Conservation (phyloP, 2,329 filamentous ascomycete species). For the Hymenoscyphus albidus region DNA sequence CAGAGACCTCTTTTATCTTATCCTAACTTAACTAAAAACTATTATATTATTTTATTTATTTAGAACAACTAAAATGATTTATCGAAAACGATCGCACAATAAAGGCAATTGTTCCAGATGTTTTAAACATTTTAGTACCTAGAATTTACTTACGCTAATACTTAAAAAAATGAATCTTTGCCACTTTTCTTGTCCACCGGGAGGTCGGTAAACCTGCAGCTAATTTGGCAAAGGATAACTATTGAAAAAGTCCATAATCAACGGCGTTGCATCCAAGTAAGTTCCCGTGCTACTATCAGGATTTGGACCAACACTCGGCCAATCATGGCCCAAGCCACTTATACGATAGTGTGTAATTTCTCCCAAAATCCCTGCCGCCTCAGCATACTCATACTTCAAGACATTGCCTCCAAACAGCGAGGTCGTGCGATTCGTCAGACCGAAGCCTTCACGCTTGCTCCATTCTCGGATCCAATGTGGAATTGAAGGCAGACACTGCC, state of each 20-base stretch:
- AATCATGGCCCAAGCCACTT: slow-evolving; percentile 9
- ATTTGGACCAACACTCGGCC: slow-evolving; percentile 11
- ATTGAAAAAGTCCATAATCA: slow-evolving; percentile 31
- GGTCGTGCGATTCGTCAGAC: slow-evolving; percentile 13
- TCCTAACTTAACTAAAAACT: no score
- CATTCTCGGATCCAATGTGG: slow-evolving; percentile 11
- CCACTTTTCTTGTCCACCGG: no score
- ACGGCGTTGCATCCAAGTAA: slow-evolving; percentile 12
- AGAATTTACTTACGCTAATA: no score
- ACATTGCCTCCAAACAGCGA: slow-evolving; percentile 2
- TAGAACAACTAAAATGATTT: no score
- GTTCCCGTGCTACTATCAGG: slow-evolving; percentile 4
- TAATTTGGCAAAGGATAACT: slow-evolving; percentile 14
- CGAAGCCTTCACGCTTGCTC: slow-evolving; percentile 7
- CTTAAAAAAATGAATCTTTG: no score
- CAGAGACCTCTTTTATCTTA: no score
- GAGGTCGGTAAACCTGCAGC: no score
- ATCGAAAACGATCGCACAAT: no score
- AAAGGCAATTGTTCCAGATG: no score
- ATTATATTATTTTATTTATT: no score
- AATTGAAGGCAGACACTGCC: slow-evolving; percentile 4
- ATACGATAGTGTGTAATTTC: slow-evolving; percentile 2
- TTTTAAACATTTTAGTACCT: no score
- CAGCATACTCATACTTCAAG: slow-evolving; percentile 5
- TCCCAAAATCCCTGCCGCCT: slow-evolving; percentile 18